Conservation (phyloP, 352 stramenopile species). For the Globisporangium paddicum region DNA sequence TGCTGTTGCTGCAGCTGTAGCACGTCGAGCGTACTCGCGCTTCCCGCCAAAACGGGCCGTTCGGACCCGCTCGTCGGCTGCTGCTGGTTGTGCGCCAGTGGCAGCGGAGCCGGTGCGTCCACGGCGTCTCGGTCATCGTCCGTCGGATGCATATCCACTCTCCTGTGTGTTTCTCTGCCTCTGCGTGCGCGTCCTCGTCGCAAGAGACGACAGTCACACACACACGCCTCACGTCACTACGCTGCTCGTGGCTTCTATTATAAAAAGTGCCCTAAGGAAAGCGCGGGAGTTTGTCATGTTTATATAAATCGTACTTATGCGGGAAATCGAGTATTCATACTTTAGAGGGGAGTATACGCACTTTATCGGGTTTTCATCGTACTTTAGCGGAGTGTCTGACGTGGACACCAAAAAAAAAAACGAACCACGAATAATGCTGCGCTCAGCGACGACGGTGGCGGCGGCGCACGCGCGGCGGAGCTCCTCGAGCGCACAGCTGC, state of each 20-base stretch:
- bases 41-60: slow-evolving; percentile 1
- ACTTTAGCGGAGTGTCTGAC: neutral
- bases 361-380: no score
- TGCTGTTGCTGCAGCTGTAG: neutral
- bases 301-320: neutral
- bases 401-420: neutral
- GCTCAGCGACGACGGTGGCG: slow-evolving; percentile 7
- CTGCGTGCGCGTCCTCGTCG: neutral
- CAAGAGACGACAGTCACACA: neutral
- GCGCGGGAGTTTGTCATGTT: neutral
- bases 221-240: neutral
- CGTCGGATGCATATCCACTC: slow-evolving; percentile 3
- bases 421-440: slow-evolving; percentile 2
- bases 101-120: slow-evolving; percentile 1
- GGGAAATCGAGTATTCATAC: neutral
- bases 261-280: slow-evolving; percentile 1
- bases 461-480: slow-evolving; percentile 1
- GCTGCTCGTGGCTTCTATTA: neutral
- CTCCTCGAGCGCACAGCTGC: slow-evolving; percentile 5
- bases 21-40: neutral
- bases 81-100: neutral
- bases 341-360: neutral
- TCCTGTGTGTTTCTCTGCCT: neutral
- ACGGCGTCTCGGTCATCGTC: slow-evolving; percentile 4
- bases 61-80: neutral